Evolutionary conservation across 129 eudicot species (phyloP).

Genomic region (Cynara cardunculus): DNA sequence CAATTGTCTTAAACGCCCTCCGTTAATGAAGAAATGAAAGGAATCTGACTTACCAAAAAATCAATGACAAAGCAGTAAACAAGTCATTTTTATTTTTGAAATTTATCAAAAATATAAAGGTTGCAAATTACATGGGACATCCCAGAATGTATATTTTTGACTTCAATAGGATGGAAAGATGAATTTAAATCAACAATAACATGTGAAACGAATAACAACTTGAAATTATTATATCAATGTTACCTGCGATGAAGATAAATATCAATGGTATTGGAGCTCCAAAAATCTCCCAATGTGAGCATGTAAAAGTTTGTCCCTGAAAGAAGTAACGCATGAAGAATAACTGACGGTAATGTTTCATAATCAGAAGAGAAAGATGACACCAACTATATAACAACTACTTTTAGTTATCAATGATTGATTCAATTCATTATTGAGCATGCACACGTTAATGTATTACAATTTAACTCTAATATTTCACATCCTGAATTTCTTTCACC

Average conservation of each 20-base stretch:
- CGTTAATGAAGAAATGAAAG: background rate
- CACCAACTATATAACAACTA: background rate
- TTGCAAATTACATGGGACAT: background rate
- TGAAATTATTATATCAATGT: background rate
- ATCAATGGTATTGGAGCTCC: constrained; percentile 96
- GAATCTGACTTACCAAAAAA: background rate
- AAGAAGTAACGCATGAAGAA: constrained; percentile 9
- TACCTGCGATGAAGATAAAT: constrained; percentile 95
- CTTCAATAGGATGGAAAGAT: background rate
- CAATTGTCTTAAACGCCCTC: constrained; percentile 3
- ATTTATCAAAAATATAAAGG: background rate
- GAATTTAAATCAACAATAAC: background rate
- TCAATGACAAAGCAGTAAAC: background rate
- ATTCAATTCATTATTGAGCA: background rate
- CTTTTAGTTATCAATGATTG: background rate
- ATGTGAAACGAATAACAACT: background rate
- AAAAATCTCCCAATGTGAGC: constrained; percentile 85
- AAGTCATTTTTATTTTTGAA: background rate
- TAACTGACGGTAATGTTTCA: background rate
- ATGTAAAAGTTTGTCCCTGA: constrained; percentile 83
- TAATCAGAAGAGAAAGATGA: background rate
- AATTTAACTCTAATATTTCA: background rate
- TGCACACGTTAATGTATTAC: background rate
- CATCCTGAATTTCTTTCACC: background rate
- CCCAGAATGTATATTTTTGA: background rate